Percentiles rank a stretch among this genome's conserved stretches.
These are phyloP conservation scores for Sarocladium kiliense DNA, from an alignment of 2,329 filamentous ascomycete genomes.

Conservation along the genomic window DNA sequence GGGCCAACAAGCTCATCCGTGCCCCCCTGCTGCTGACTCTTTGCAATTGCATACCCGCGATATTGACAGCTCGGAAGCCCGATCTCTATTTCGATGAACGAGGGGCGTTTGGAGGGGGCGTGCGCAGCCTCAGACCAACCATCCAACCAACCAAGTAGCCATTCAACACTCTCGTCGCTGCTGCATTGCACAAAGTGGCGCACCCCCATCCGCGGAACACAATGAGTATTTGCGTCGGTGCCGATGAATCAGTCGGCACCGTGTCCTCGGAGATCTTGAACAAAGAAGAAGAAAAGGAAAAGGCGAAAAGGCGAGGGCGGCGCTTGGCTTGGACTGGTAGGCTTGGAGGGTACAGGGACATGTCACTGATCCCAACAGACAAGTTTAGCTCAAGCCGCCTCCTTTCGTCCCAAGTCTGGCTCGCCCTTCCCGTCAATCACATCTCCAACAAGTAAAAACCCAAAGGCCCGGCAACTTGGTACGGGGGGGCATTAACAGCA, in stretches of 20 bases:
- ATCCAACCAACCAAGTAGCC: not conserved
- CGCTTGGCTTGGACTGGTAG: too few species aligned
- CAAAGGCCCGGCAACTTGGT: constrained; percentile 4
- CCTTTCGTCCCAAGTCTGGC: not conserved
- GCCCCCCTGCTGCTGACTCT: not conserved
- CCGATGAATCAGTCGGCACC: too few species aligned
- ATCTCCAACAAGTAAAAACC: not conserved
- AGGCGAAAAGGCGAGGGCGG: too few species aligned
- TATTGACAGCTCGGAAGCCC: constrained; percentile 6
- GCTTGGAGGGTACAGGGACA: too few species aligned
- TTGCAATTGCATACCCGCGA: constrained; percentile 1
- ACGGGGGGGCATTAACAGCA: not conserved
- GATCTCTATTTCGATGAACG: constrained; percentile 4
- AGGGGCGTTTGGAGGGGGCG: not conserved
- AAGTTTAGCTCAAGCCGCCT: too few species aligned
- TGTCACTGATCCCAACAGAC: too few species aligned
- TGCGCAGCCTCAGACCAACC: not conserved
- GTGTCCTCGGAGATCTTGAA: too few species aligned
- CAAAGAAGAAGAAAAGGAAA: too few species aligned
- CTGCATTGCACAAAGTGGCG: too few species aligned
- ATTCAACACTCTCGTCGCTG: too few species aligned
- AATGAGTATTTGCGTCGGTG: too few species aligned
- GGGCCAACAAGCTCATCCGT: too few species aligned
- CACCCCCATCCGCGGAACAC: not conserved
- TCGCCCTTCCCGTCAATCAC: not conserved